Percentiles rank a stretch among this genome's conserved stretches.
phyloP scores from a whole-genome alignment of 768 basidiomycete genomes.

The Vararia minispora region DNA sequence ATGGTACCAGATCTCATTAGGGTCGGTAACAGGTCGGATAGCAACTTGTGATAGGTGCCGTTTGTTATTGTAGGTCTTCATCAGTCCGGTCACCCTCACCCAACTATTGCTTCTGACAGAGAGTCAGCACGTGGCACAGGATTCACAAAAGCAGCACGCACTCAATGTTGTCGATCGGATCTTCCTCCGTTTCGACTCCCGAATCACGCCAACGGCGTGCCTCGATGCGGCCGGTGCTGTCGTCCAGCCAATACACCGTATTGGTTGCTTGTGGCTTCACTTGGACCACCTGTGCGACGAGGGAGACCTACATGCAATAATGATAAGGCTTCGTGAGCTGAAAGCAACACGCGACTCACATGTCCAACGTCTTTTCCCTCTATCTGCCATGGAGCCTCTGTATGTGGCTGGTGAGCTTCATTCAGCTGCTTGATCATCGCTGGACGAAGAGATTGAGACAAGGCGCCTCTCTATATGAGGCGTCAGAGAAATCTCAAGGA shows the following conservation, averaged over 20 bases:
- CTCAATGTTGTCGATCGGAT: conserved; percentile 37
- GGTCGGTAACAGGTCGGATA: conserved; percentile 57
- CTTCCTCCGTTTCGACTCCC: conserved; percentile 41
- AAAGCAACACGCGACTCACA: conserved; percentile 28
- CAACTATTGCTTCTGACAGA: conserved; percentile 56
- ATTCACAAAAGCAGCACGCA: conserved; percentile 16
- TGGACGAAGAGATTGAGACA: conserved; percentile 48
- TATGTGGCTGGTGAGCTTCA: conserved; percentile 70
- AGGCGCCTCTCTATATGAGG: conserved; percentile 23
- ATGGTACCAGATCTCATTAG: conserved; percentile 77
- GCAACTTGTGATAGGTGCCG: conserved; percentile 72
- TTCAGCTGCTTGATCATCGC: conserved; percentile 69
- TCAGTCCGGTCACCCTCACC: conserved; percentile 67
- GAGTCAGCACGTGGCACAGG: conserved; percentile 1
- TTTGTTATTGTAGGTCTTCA: conserved; percentile 77
- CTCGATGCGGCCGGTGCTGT: conserved; percentile 74
- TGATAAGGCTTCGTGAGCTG: conserved; percentile 1
- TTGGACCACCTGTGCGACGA: conserved; percentile 65
- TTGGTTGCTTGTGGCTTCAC: conserved; percentile 70
- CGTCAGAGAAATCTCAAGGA: neutral
- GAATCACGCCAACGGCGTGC: conserved; percentile 78
- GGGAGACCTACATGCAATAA: conserved; percentile 53
- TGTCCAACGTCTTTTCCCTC: conserved; percentile 76
- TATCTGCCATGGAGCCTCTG: conserved; percentile 82
- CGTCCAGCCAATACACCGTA: conserved; percentile 68